Evolutionary conservation across 1,139 yeast genomes (phyloP).

Genomic region (Scheffersomyces cryptocercus): DNA sequence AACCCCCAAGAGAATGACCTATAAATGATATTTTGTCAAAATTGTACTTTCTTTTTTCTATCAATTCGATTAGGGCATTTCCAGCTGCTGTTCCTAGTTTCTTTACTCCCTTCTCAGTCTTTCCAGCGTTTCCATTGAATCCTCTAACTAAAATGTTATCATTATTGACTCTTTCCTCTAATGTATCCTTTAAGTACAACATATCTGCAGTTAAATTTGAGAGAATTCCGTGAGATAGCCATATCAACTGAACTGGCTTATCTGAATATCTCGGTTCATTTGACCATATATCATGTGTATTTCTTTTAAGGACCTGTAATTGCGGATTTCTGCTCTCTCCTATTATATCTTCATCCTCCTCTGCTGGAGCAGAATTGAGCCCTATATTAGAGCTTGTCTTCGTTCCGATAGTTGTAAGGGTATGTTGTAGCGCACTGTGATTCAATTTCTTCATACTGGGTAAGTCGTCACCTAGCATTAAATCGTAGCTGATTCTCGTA

Average conservation of each 20-base stretch:
- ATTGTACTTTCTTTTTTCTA: slow-evolving; percentile 10
- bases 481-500: slow-evolving; percentile 17
- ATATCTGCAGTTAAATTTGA: slow-evolving; percentile 27
- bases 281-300: slow-evolving; percentile 22
- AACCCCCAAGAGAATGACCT: slow-evolving; percentile 28
- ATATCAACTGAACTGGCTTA: slow-evolving; percentile 21
- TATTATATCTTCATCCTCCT: slow-evolving; percentile 1
- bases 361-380: not conserved
- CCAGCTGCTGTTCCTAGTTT: slow-evolving; percentile 20
- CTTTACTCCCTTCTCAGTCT: slow-evolving; percentile 25
- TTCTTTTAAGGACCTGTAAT: slow-evolving; percentile 12
- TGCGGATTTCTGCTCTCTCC: slow-evolving; percentile 11
- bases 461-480: slow-evolving; percentile 30
- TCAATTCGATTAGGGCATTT: slow-evolving; percentile 12
- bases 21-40: slow-evolving; percentile 22
- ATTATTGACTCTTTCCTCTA: slow-evolving; percentile 10
- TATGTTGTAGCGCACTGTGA: slow-evolving; percentile 22
- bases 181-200: slow-evolving; percentile 23
- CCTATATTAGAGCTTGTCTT: slow-evolving; percentile 1
- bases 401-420: slow-evolving; percentile 17
- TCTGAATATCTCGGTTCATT: slow-evolving; percentile 12
- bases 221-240: slow-evolving; percentile 25
- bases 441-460: slow-evolving; percentile 32
- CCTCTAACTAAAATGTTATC: slow-evolving; percentile 25
- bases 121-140: slow-evolving; percentile 24